Evolutionary conservation across 768 basidiomycete genomes (phyloP), one percentile per base, ranked within the genome.

Genomic region (Pulveroboletus sp.): DNA sequence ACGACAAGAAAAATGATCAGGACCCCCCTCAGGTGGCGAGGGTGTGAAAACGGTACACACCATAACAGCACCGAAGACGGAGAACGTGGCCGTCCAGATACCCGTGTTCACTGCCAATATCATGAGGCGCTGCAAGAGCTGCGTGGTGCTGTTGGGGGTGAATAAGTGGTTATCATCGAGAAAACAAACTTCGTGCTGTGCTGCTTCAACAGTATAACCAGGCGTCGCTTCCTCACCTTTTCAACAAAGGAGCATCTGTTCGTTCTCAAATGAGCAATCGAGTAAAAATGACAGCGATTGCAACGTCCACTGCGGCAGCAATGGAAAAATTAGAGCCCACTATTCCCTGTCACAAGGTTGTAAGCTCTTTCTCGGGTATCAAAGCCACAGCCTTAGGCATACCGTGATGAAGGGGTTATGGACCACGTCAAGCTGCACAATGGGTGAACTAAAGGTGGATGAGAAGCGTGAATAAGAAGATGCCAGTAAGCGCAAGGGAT

Each of bases 41-140:
- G n/a, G n/a, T n/a, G n/a, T n/a, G n/a, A n/a, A n/a, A n/a, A n/a
- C n/a, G n/a, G 14, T 6, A 47, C 46, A 16, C 14, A 49, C 48
- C 24, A 50, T 17, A 19, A 45, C 39, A 24, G 30, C 10, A 12
- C 34, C 71, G 1, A 75, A 71, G 64, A 80, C 80, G 20, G 71
- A 65, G 8, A 58, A 63, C 0, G 79, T 77, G 53, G 82, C 81
- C n/a, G 78, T 72, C 6, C 75, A 76, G n/a, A 82, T 72, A 1
- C 77, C 70, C 0, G 11, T 36, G 17, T 45, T 40, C 5, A 45
- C 38, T 1, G 31, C 37, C 13, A 48, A 32, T 14, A 45, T 31
- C 10, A 30, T 34, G 35, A 46, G 32, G 34, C 45, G 32, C 27
- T 42, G 31, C 36, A 52, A 20, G 3, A 44, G 6, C 27, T 30